Base-by-base conservation (phyloP, 2,329 filamentous ascomycete species). In the Penicillium freii region DNA sequence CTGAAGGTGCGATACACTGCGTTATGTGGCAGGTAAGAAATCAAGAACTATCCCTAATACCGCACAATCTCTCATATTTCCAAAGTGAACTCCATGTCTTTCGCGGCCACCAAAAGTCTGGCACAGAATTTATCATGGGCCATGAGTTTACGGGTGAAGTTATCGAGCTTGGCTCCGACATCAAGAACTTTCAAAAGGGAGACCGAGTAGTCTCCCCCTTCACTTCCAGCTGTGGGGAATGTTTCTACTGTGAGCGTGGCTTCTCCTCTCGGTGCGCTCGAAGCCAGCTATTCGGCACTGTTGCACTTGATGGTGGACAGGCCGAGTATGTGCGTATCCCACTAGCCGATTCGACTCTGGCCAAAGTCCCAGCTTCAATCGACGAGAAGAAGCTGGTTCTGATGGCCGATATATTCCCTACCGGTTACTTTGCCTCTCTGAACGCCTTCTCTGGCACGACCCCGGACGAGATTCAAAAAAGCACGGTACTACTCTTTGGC, bases 321-420 rank as follows among this genome's bases (percentile, higher is more conserved):
- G 91, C 91, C 9, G 88, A 93, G 69, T 94, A 87, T 67, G 87
- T 92, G 44, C 86, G 90, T 19, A 83, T 95, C 9, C 92, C 92
- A 0, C 76, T 87, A 43, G 92, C 92, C 1, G 91, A 95, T 66
- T 84, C 85, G 11, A 95, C 91, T 0, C 84, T 88, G 8, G 82
- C 92, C 65, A 86, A 85, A 62, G 87, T 90, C 0, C 88, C 89
- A 0, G 71, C 82, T 0, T 81, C 81, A 3, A 87, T 94, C 57
- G 84, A 87, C 19, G 87, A 92, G 66, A 83, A 88, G 62, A 86
- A 86, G 36, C 78, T 95, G 29, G 85, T 95, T 5, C 80, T 96
- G 23, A 95, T 96, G 91, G 91, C 90, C 5, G 91, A 96, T 70
- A 95, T 96, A 65, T 94, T 93, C 73, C 91, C 91, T 0, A 90